Percentiles rank a stretch among this genome's conserved stretches.
phyloP scores from a whole-genome alignment of 2,329 filamentous ascomycete genomes.

The Zasmidium citrigriseum region DNA sequence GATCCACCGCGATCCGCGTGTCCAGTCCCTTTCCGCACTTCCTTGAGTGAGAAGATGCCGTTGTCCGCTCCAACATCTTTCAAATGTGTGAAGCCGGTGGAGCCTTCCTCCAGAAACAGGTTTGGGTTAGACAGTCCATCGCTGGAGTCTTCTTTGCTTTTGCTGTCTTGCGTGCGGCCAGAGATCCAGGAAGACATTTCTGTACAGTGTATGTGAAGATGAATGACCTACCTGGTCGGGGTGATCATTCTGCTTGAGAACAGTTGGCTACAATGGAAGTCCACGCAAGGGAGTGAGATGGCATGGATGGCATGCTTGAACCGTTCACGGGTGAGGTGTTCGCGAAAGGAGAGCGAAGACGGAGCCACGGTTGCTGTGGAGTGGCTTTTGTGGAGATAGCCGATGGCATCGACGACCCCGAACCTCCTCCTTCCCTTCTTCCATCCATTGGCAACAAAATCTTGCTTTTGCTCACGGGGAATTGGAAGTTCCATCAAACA shows the following conservation, averaged over 20 bases:
- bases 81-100: conserved; percentile 3
- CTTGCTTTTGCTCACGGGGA: no score
- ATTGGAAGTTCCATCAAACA: conserved; percentile 2
- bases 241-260: neutral
- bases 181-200: conserved; percentile 1
- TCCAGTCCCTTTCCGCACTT: neutral
- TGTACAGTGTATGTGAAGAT: neutral
- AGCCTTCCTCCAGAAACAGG: neutral
- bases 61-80: neutral
- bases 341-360: neutral
- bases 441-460: neutral
- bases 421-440: neutral
- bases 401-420: neutral
- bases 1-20: conserved; percentile 7
- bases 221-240: neutral
- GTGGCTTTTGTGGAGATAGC: neutral
- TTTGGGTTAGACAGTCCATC: neutral
- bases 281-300: neutral
- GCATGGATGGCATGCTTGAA: neutral
- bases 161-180: neutral
- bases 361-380: neutral
- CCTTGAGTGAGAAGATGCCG: neutral
- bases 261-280: neutral
- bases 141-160: neutral
- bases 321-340: neutral